Conservation (phyloP, 331 rosid genomes). For the Quercus lobata region DNA sequence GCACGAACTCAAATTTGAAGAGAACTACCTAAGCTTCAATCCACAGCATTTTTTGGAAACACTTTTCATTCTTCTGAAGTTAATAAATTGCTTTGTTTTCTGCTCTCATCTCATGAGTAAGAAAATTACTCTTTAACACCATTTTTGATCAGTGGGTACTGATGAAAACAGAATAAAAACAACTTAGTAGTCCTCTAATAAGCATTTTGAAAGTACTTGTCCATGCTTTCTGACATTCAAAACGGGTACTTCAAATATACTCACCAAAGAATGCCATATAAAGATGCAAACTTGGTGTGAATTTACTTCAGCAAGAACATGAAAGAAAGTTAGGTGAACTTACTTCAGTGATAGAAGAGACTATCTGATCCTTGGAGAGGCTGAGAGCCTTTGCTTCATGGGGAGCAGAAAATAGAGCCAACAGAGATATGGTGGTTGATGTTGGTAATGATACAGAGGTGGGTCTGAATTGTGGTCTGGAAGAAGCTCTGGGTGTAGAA, state of each 20-base stretch:
- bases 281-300: neutral
- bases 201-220: neutral
- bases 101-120: neutral
- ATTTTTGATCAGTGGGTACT: neutral
- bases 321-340: neutral
- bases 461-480: constrained; percentile 38
- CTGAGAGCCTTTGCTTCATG: constrained; percentile 63
- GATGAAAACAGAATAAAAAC: neutral
- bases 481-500: constrained; percentile 23
- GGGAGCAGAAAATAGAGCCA: constrained; percentile 60
- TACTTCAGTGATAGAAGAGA: constrained; percentile 79
- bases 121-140: neutral
- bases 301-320: too few relatives aligned
- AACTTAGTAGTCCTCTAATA: neutral
- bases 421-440: constrained; percentile 62
- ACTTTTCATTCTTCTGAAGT: neutral
- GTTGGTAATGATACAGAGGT: constrained; percentile 48
- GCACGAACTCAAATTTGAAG: constrained; percentile 1
- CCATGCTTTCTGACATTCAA: neutral
- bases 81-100: neutral
- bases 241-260: neutral
- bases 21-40: neutral
- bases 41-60: neutral
- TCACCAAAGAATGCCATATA: neutral
- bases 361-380: constrained; percentile 74